A percentile compares a stretch with the other conserved stretches of the same genome.
phyloP scores from a whole-genome alignment of 768 basidiomycete species.

The Strobilomyces confusus region DNA sequence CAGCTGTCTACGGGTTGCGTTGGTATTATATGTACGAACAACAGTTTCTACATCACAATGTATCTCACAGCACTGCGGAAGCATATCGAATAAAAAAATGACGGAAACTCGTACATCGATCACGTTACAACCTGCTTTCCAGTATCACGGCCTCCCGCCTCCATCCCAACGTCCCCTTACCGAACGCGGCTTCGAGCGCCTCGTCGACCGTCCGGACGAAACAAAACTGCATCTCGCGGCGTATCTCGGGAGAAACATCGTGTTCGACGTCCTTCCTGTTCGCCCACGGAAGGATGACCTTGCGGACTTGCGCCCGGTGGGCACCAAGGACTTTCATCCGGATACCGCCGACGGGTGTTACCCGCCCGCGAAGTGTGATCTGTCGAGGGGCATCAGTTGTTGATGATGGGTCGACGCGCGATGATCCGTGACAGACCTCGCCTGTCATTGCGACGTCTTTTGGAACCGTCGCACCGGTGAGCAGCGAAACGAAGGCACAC shows the following conservation, averaged over 20 bases:
- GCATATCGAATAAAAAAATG: too few relatives aligned
- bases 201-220: conserved; percentile 79
- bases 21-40: not conserved
- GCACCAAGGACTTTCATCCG: conserved; percentile 91
- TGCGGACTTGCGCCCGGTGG: conserved; percentile 79
- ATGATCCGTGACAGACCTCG: conserved; percentile 46
- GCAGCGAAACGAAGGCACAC: conserved; percentile 81
- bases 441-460: conserved; percentile 85
- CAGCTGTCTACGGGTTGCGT: not conserved
- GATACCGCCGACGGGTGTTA: conserved; percentile 85
- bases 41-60: not conserved
- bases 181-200: conserved; percentile 81
- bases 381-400: conserved; percentile 20
- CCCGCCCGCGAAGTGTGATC: conserved; percentile 80
- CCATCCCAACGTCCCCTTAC: conserved; percentile 64
- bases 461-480: conserved; percentile 73
- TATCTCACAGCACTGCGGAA: not conserved
- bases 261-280: conserved; percentile 87
- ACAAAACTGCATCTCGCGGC: conserved; percentile 72
- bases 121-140: conserved; percentile 47
- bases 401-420: not conserved
- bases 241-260: conserved; percentile 72
- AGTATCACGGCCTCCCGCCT: conserved; percentile 47
- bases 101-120: not conserved
- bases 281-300: conserved; percentile 78